Evolutionary conservation across 352 stramenopile genomes (phyloP).

Genomic region (Blastocystis sp.): DNA sequence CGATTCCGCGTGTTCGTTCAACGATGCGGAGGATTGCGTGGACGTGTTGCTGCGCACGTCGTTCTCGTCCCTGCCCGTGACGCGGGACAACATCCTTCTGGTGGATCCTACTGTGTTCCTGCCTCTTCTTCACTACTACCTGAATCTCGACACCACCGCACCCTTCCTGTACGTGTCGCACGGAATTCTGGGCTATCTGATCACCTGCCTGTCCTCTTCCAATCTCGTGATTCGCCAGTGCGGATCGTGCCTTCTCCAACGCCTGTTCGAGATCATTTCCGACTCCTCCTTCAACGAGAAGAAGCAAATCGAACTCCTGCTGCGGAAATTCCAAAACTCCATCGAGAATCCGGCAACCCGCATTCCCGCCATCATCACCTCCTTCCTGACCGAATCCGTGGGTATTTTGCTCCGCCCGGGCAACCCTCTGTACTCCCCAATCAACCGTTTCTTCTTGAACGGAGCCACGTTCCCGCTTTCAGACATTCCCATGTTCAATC

Average conservation of each 20-base stretch:
- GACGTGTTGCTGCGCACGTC: background rate
- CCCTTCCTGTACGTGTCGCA: constrained; percentile 9
- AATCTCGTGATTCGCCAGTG: constrained; percentile 28
- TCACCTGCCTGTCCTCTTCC: constrained; percentile 23
- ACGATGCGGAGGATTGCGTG: constrained; percentile 36
- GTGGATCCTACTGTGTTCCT: constrained; percentile 67
- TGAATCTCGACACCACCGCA: constrained; percentile 1
- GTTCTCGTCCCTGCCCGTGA: background rate
- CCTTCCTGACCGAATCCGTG: constrained; percentile 46
- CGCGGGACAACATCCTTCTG: constrained; percentile 24
- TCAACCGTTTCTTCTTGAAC: constrained; percentile 59
- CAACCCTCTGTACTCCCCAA: constrained; percentile 22
- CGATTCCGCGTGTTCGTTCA: background rate
- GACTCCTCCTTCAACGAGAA: constrained; percentile 63
- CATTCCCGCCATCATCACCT: constrained; percentile 22
- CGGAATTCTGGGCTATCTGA: constrained; percentile 40
- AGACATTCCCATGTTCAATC: constrained; percentile 60
- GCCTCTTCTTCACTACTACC: constrained; percentile 59
- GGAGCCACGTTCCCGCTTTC: constrained; percentile 22
- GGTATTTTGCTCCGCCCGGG: constrained; percentile 35
- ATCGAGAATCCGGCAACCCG: constrained; percentile 23
- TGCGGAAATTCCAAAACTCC: constrained; percentile 63
- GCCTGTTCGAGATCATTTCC: constrained; percentile 38
- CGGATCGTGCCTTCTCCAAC: constrained; percentile 17
- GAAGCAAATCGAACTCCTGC: constrained; percentile 33